Evolutionary conservation across 352 stramenopile species (phyloP), one percentile per base, ranked within the genome.

Genomic region (Globisporangium irregulare): DNA sequence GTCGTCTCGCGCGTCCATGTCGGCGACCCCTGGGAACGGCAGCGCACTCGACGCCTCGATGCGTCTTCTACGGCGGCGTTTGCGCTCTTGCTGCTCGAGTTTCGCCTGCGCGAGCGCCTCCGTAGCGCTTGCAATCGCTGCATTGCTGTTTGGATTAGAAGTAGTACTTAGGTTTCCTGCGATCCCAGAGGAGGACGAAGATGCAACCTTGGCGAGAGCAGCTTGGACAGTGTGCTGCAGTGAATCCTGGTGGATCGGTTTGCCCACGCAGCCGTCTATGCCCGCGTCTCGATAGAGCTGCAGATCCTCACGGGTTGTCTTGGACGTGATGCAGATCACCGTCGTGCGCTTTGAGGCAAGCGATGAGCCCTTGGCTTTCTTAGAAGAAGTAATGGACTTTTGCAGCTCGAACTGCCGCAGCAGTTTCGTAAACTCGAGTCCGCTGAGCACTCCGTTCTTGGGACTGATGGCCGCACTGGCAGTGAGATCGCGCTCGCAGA

Each of bases 221-320:
- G 92, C 88, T n/a, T 83, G 73, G 2, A 98, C 66, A 0, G 91
- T 98, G 22, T 80, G 86, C 0, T 89, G 59, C 38, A 98, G 64
- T 2, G 89, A 86, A 7, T 84, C 77, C 4, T 56, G 57, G 34
- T 85, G 76, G 8, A 97, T 55, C 1, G 94, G 94, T 66, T 95
- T 95, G 34, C 81, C 82, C 22, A 98, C 75, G 64, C 92, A 98
- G 5, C 94, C 92, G 70, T 97, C 91, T 80, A 98, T 95, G n/a
- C 91, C 92, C 7, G 75, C 81, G 32, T 94, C 82, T 67, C 95
- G 96, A 73, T 98, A 98, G 8, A 82, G 63, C 55, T 91, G 81
- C 3, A 98, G 74, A 68, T 98, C 89, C 8, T 79, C 70, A 0
- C 79, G 68, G 2, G 81, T 68, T 1, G 85, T 95, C 59, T 87